Conservation (phyloP, 805 yeast genomes). For the Myxozyma melibiosi region DNA sequence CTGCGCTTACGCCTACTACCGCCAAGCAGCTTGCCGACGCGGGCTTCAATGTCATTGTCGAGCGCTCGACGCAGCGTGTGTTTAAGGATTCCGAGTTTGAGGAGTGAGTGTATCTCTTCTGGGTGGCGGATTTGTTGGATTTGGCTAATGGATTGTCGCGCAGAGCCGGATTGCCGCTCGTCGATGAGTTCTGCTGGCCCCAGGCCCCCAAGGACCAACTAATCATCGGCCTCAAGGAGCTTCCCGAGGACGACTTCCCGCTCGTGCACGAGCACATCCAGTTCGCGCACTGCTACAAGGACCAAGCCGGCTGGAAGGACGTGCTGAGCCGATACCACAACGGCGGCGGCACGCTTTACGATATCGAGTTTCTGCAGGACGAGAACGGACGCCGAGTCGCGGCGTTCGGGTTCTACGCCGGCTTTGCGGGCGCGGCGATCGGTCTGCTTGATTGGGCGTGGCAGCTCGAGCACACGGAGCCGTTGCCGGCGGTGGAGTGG, state of each 20-base stretch:
- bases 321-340: constrained; percentile 85
- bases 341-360: constrained; percentile 90
- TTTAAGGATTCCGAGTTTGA: constrained; percentile 76
- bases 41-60: constrained; percentile 87
- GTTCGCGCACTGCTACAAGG: constrained; percentile 97
- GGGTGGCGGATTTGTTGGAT: not conserved
- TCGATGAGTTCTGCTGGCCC: constrained; percentile 93
- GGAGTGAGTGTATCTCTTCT: constrained; percentile 26
- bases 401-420: constrained; percentile 99
- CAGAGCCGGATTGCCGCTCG: constrained; percentile 80
- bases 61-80: constrained; percentile 80
- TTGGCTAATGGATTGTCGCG: not conserved
- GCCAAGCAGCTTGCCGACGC: constrained; percentile 80
- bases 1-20: constrained; percentile 92
- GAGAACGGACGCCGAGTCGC: constrained; percentile 98
- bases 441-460: constrained; percentile 94
- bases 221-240: constrained; percentile 90
- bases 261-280: constrained; percentile 94
- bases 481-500: constrained; percentile 79
- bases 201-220: constrained; percentile 87
- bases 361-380: constrained; percentile 90
- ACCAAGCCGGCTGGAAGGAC: constrained; percentile 96
- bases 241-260: constrained; percentile 91
- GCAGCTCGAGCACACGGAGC: constrained; percentile 73
- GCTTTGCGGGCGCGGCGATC: constrained; percentile 99